Base-by-base conservation (phyloP, 176 grass and related monocot species). In the Carex scoparia region DNA sequence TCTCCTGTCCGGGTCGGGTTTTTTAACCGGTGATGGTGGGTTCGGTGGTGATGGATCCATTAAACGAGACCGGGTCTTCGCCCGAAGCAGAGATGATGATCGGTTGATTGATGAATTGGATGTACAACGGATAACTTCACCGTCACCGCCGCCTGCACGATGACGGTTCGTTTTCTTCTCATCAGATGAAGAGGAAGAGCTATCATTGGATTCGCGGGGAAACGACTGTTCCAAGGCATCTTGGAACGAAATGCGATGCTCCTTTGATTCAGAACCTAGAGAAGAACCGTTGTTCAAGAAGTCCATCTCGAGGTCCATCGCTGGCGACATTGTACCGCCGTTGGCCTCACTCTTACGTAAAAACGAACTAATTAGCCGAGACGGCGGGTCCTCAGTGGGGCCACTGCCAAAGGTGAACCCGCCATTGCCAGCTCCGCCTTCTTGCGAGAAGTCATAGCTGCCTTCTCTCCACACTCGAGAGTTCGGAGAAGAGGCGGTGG, bases 231-330 rank as follows among this genome's bases (percentile, higher is more conserved):
- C 7, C 0, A 53, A 78, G 74, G 86, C 58, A 2, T 88, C 68
- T n/a, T 90, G 89, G 86, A 97, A 94, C 33, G 92, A 94, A 84
- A 90, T 91, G 58, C 91, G 87, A 10, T 90, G 61, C 46, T 94
- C 95, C 62, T 90, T 81, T 40, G 92, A 91, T 18, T 49, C 51
- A 42, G 32, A 81, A 10, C 84, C 85, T 46, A 86, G 40, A 11
- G 61, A 79, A 7, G 83, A 60, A 2, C 84, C 84, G 28, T 80
- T 68, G 37, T 88, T 67, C 61, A 89, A 78, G 73, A 94, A 91
- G 57, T 95, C 90, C 91, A 92, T 85, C 32, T 95, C 90, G 12
- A 99, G 80, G 70, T 95, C 93, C 12, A 92, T 83, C 23, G 91
- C 93, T 3, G 94, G 87, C 1, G 91, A 86, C 72, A 95, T 0